Percentiles rank a stretch among this genome's conserved stretches.
These are phyloP conservation scores for Phytophthora hybrid DNA, from an alignment of 352 stramenopile species.

Conservation along the genomic window DNA sequence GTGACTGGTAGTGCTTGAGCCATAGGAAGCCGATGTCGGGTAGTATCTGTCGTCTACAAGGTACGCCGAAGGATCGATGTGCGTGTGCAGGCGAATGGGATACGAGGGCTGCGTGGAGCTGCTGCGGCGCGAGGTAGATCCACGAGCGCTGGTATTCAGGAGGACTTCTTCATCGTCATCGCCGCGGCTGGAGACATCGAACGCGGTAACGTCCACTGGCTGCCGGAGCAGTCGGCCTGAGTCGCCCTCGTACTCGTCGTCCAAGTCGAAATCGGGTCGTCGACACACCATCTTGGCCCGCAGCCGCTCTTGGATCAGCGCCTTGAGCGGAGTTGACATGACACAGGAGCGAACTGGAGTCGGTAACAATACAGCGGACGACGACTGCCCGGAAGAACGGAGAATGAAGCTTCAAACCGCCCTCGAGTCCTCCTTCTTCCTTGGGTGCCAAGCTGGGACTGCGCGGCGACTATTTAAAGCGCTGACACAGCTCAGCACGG, in stretches of 20 bases:
- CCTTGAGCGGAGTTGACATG: slow-evolving; percentile 75
- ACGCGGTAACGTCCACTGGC: slow-evolving; percentile 19
- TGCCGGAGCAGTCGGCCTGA: slow-evolving; percentile 27
- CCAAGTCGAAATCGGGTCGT: slow-evolving; percentile 27
- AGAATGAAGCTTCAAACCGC: slow-evolving; percentile 25
- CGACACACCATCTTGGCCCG: slow-evolving; percentile 71
- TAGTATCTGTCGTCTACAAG: slow-evolving; percentile 29
- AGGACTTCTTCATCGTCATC: slow-evolving; percentile 1
- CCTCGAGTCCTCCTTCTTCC: slow-evolving; percentile 4
- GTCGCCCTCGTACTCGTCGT: slow-evolving; percentile 29
- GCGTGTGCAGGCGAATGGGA: slow-evolving; percentile 35
- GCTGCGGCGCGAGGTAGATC: slow-evolving; percentile 8
- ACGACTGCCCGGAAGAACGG: slow-evolving; percentile 26
- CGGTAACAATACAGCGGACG: slow-evolving; percentile 3
- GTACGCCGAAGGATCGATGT: slow-evolving; percentile 42
- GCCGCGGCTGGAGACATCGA: slow-evolving; percentile 31
- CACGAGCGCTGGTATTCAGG: slow-evolving; percentile 5
- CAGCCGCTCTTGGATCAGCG: slow-evolving; percentile 77
- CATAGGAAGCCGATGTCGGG: slow-evolving; percentile 12
- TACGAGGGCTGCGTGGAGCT: slow-evolving; percentile 13
- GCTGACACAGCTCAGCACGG: not conserved
- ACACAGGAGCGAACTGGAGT: not conserved
- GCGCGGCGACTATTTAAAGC: slow-evolving; percentile 11
- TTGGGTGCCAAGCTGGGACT: slow-evolving; percentile 1
- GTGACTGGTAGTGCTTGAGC: not conserved